Percentiles rank a stretch among this genome's conserved stretches.
These are phyloP conservation scores for Cryptococcus wingfieldii DNA, from an alignment of 1,284 basidiomycete genomes.

Conservation along the genomic window DNA sequence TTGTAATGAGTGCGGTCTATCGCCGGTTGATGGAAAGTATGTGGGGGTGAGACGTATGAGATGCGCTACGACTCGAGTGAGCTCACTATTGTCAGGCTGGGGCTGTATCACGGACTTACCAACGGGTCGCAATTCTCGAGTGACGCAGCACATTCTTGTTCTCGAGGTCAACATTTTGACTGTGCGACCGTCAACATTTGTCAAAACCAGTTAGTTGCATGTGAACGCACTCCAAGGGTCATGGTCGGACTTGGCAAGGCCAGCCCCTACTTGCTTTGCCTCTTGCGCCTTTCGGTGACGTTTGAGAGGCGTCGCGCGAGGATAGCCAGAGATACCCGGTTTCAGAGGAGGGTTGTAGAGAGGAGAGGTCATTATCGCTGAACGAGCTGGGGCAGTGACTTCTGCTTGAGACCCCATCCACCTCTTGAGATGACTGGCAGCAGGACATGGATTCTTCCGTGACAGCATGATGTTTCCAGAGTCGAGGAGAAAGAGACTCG, in stretches of 20 bases:
- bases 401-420: too few species aligned
- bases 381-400: background rate
- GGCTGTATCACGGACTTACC: background rate
- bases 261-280: background rate
- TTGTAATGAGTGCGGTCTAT: background rate
- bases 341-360: background rate
- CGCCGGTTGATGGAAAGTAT: constrained; percentile 3
- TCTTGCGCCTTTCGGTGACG: background rate
- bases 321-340: background rate
- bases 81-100: background rate
- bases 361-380: background rate
- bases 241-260: background rate
- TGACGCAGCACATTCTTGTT: constrained; percentile 9
- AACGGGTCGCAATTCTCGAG: constrained; percentile 6
- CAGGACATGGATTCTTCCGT: too few species aligned
- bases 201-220: background rate
- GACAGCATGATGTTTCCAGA: too few species aligned
- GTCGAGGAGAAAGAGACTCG: too few species aligned
- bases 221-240: background rate
- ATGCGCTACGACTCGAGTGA: background rate
- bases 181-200: background rate
- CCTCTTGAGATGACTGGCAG: too few species aligned
- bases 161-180: constrained; percentile 2
- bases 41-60: constrained; percentile 13
- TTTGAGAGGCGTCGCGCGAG: background rate